phyloP scores from a whole-genome alignment of 2,329 filamentous ascomycete genomes.

The Microcyclosporella mali region DNA sequence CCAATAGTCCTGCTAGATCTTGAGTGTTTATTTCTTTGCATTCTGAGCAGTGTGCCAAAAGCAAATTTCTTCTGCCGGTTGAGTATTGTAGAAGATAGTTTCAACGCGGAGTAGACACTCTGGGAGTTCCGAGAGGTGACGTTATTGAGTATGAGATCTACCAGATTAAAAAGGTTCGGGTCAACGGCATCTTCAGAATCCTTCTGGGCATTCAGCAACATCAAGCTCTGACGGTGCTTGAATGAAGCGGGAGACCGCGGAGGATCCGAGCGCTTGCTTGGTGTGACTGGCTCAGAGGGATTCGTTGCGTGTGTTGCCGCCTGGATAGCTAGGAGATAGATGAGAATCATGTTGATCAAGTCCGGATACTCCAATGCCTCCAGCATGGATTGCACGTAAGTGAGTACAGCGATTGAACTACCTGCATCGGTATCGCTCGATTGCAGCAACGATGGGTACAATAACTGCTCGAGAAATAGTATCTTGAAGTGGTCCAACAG shows the following conservation, averaged over 20 bases:
- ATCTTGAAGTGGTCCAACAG: slow-evolving; percentile 95
- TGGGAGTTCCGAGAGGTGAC: slow-evolving; percentile 78
- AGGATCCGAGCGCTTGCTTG: slow-evolving; percentile 49
- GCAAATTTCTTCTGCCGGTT: slow-evolving; percentile 85
- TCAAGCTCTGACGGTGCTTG: slow-evolving; percentile 80
- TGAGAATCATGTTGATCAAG: slow-evolving; percentile 86
- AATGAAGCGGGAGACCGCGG: slow-evolving; percentile 53
- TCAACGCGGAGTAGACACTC: slow-evolving; percentile 82
- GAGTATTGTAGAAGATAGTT: slow-evolving; percentile 78
- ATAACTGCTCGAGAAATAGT: slow-evolving; percentile 85
- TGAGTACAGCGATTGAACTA: slow-evolving; percentile 91
- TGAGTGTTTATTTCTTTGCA: slow-evolving; percentile 51
- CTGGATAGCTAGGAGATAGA: slow-evolving; percentile 81
- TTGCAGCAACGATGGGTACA: slow-evolving; percentile 94
- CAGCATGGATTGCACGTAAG: slow-evolving; percentile 83
- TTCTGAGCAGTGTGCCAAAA: slow-evolving; percentile 66
- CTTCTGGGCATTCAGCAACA: slow-evolving; percentile 73
- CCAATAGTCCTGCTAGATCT: slow-evolving; percentile 61
- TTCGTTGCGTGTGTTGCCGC: slow-evolving; percentile 38
- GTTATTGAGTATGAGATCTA: slow-evolving; percentile 83
- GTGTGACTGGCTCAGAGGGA: slow-evolving; percentile 31
- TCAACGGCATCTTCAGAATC: slow-evolving; percentile 69
- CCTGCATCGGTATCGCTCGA: slow-evolving; percentile 96
- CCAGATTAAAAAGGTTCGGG: slow-evolving; percentile 84
- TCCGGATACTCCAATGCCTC: slow-evolving; percentile 89